These are phyloP conservation scores for Inga laurina DNA, from an alignment of 306 rosid genomes.

Conservation along the genomic window DNA sequence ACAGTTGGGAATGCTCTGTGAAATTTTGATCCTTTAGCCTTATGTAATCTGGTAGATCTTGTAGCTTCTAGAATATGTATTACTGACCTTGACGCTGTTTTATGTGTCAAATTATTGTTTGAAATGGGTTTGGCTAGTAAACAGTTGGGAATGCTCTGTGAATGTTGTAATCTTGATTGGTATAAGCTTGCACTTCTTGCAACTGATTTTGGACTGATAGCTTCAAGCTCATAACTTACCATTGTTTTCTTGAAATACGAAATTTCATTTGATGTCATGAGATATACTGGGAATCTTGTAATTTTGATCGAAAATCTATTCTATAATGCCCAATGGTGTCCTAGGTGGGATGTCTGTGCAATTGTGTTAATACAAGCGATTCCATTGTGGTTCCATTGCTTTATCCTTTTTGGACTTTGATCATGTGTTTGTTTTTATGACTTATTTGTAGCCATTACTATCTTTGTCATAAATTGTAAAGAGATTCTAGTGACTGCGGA, in stretches of 20 bases:
- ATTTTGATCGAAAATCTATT: not conserved
- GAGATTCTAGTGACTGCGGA: conserved; percentile 6
- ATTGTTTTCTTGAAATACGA: not conserved
- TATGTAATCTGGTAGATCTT: not conserved
- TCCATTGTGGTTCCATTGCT: not conserved
- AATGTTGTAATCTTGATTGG: not conserved
- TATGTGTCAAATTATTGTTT: too few relatives aligned
- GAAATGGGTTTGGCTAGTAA: too few relatives aligned
- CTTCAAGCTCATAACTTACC: not conserved
- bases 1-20: not conserved
- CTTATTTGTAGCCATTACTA: not conserved
- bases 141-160: not conserved
- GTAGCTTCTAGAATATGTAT: not conserved
- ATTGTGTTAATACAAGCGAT: not conserved
- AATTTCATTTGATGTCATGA: not conserved
- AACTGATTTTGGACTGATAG: not conserved
- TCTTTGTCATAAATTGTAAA: not conserved
- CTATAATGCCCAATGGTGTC: not conserved
- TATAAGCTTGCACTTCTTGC: not conserved
- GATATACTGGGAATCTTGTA: not conserved
- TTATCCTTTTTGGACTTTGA: not conserved
- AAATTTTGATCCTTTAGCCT: conserved; percentile 4
- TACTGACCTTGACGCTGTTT: not conserved
- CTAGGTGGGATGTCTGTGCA: not conserved
- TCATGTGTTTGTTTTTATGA: not conserved